Base-by-base conservation (phyloP, 768 basidiomycete genomes). In the Phaffia australis region DNA sequence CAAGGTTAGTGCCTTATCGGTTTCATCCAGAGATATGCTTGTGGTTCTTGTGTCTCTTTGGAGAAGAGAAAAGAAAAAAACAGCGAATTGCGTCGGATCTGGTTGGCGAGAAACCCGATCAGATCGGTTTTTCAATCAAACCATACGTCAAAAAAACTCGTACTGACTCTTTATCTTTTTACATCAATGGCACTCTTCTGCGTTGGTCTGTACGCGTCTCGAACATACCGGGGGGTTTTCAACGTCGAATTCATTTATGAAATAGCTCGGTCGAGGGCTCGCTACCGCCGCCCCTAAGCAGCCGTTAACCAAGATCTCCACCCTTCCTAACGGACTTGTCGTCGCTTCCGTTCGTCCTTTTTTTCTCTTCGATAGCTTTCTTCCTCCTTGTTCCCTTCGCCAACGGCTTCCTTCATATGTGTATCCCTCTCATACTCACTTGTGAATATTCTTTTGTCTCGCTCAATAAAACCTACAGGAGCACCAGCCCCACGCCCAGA, bases 311-410 rank as follows among this genome's bases (percentile, higher is more conserved):
- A 85, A 97, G 78, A 84, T 90, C 68, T 87, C 92, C 30, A 94
- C 90, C 6, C 86, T 99, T 63, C 81, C 89, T 18, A 97, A 95
- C 80, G 95, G 95, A 69, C 81, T 99, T 66, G 94, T 91, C 16
- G 86, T 99, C 71, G 93, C 93, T 58, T 94, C 92, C 1, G 91
- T 67, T 32, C 60, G 66, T 67, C 47, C 48, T 35, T 32, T 25
- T 47, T 47, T 49, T 48, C 21, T 23, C 23, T 30, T 60, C 60
- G n/a, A 52, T 23, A 30, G n/a, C 54, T 42, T 54, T 55, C 52
- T 23, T 42, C 4, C 32, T 32, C 6, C 23, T 27, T 11, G 35
- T 30, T 54, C 30, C 50, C 29, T 35, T 35, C 25, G 27, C 42
- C 46, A 15, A 27, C 29, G 54, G 29, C 32, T 25, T n/a, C 32